phyloP scores from a whole-genome alignment of 2,329 filamentous ascomycete genomes.

The Lachnellula suecica region DNA sequence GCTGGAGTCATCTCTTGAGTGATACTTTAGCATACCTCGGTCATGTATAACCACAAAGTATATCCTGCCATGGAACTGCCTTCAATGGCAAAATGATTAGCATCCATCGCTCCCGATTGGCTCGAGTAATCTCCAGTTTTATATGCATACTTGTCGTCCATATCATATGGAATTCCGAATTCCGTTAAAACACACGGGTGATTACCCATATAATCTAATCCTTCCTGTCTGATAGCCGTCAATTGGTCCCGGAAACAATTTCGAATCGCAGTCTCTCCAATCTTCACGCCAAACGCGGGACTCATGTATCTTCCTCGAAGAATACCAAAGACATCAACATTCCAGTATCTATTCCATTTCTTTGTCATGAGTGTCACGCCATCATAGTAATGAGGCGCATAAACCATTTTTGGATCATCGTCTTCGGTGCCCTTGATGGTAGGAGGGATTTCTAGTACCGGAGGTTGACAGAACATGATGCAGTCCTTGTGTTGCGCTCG shows the following conservation, averaged over 20 bases:
- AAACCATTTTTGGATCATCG: slow-evolving; percentile 87
- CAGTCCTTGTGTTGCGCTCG: slow-evolving; percentile 74
- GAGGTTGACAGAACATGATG: slow-evolving; percentile 88
- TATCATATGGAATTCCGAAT: slow-evolving; percentile 97
- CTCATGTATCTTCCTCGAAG: slow-evolving; percentile 84
- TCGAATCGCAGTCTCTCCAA: slow-evolving; percentile 90
- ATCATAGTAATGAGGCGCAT: slow-evolving; percentile 95
- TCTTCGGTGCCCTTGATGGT: slow-evolving; percentile 82
- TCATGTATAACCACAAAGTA: slow-evolving; percentile 84
- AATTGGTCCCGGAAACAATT: slow-evolving; percentile 92
- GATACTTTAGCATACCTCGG: slow-evolving; percentile 50
- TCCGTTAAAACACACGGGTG: slow-evolving; percentile 91
- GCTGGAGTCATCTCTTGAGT: slow-evolving; percentile 3
- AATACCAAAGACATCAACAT: slow-evolving; percentile 92
- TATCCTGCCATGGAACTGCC: slow-evolving; percentile 81
- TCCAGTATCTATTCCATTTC: slow-evolving; percentile 98
- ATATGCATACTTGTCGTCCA: slow-evolving; percentile 96
- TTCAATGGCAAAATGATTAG: slow-evolving; percentile 92
- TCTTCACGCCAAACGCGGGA: slow-evolving; percentile 86
- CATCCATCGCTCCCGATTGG: slow-evolving; percentile 89
- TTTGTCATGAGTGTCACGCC: slow-evolving; percentile 96
- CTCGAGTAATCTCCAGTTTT: slow-evolving; percentile 93
- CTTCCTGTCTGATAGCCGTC: slow-evolving; percentile 78
- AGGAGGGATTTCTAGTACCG: slow-evolving; percentile 89
- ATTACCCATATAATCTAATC: slow-evolving; percentile 81